A percentile compares a stretch with the other conserved stretches of the same genome.
Conservation (phyloP, 139 green algal genomes). For the Desmodesmus armatus region DNA sequence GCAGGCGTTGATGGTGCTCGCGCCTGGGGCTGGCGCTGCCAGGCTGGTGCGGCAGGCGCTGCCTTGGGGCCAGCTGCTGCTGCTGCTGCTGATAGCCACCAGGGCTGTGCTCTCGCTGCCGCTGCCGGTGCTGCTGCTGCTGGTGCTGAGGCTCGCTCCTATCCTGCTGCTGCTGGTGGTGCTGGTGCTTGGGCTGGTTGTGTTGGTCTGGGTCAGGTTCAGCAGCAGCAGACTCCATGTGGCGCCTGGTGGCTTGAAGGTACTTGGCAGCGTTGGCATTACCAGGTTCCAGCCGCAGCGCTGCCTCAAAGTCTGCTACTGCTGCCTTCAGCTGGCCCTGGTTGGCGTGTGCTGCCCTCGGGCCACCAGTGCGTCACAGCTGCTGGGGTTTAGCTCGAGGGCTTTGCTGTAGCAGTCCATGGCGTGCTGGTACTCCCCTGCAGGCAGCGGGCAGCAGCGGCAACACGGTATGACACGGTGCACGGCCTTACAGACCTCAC, state of each 20-base stretch:
- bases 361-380: slow-evolving; percentile 53
- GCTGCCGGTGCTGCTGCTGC: neutral
- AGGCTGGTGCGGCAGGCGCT: neutral
- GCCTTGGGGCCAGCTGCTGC: neutral
- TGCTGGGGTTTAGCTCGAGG: slow-evolving; percentile 53
- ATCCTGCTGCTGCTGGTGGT: neutral
- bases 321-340: slow-evolving; percentile 42
- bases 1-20: neutral
- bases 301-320: slow-evolving; percentile 48
- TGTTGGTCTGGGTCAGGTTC: no score
- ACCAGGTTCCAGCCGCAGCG: slow-evolving; percentile 48
- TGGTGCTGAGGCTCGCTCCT: neutral
- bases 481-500: no score
- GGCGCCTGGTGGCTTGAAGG: neutral
- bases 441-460: neutral
- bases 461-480: no score
- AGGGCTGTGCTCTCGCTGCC: neutral
- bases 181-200: no score
- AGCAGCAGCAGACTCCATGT: neutral
- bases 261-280: slow-evolving; percentile 53
- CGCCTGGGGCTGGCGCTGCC: neutral
- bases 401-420: slow-evolving; percentile 54
- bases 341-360: slow-evolving; percentile 64
- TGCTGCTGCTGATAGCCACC: neutral
- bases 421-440: slow-evolving; percentile 57